Evolutionary conservation across 768 basidiomycete genomes (phyloP).

Genomic region (Hypholoma sublateritium): DNA sequence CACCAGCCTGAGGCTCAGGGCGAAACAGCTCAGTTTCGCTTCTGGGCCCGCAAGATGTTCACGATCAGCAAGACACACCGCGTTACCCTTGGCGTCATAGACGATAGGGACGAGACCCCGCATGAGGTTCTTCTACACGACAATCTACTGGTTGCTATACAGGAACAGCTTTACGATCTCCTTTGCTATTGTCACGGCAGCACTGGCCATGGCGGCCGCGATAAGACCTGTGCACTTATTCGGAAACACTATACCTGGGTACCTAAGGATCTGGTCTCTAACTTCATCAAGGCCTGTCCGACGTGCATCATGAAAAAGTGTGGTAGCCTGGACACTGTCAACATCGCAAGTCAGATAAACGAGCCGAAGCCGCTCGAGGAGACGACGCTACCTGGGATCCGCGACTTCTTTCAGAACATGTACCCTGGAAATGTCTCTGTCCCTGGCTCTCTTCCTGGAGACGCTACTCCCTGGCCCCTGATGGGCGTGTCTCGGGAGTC

Average conservation of each 20-base stretch:
- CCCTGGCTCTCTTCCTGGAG: not conserved
- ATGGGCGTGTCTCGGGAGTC: not conserved
- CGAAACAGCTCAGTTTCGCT: conserved; percentile 70
- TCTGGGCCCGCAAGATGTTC: conserved; percentile 87
- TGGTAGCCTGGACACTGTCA: conserved; percentile 26
- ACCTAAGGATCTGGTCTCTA: conserved; percentile 79
- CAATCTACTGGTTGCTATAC: conserved; percentile 69
- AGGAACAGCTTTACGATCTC: conserved; percentile 77
- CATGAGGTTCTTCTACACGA: conserved; percentile 66
- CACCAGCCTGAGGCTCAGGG: conserved; percentile 45
- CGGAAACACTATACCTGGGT: conserved; percentile 78
- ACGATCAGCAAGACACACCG: conserved; percentile 39
- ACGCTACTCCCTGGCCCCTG: conserved; percentile 12
- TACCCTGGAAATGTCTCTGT: conserved; percentile 9
- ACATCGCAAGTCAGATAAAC: conserved; percentile 12
- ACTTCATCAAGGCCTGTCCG: conserved; percentile 78
- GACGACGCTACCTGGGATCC: conserved; percentile 18
- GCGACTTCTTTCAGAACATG: conserved; percentile 20
- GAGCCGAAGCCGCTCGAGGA: conserved; percentile 14
- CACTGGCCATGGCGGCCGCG: conserved; percentile 71
- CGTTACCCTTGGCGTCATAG: conserved; percentile 21
- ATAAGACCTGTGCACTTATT: conserved; percentile 71
- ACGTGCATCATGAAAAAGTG: conserved; percentile 59
- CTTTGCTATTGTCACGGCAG: conserved; percentile 71
- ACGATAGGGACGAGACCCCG: conserved; percentile 12